Evolutionary conservation across 768 basidiomycete species (phyloP), one percentile per base, ranked within the genome.

Genomic region (Mycena vulgaris): DNA sequence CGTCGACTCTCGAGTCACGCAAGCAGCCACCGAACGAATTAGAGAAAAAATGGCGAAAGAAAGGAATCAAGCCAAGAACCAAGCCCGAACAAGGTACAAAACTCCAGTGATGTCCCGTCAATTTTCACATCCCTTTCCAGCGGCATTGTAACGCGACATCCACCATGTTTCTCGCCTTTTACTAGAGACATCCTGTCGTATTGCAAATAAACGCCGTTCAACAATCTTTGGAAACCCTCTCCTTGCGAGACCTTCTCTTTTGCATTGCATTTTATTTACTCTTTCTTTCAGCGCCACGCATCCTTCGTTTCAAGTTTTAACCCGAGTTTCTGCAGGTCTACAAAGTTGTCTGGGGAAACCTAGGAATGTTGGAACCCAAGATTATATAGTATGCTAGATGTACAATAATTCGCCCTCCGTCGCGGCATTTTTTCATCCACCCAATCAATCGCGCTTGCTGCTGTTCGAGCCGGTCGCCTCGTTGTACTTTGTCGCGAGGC

Each of bases 401-500:
- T 68, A 68, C 67, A 68, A 56, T 63, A 55, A 23, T 45, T 48
- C 21, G 35, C 14, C 11, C 55, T 31, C 19, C 35, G 35, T 60
- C 31, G 17, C 35, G 7, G 19, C 5, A 6, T 45, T n/a, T 45
- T 23, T 21, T 8, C 40, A 35, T 35, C 7, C 33, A 35, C 33
- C 6, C 40, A 14, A 25, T 69, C 23, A 70, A 56, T 81, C 81
- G 74, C 92, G 89, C 81, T 95, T 95, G 83, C 88, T 80, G 21
- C 86, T 88, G 1, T 80, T 78, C 40, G 80, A 79, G 4, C 93
- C 93, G 0, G 92, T 92, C 56, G 88, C 86, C 66, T 90, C 84
- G 78, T 94, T 95, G 81, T 90, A 90, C 80, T 91, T 89, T 5
- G 90, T 92, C 1, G 94, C 92, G 62, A 97, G 88, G 62, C 95